A percentile compares a stretch with the other conserved stretches of the same genome.
phyloP scores from a whole-genome alignment of 805 yeast genomes.

The Blastobotrys chiropterorum region DNA sequence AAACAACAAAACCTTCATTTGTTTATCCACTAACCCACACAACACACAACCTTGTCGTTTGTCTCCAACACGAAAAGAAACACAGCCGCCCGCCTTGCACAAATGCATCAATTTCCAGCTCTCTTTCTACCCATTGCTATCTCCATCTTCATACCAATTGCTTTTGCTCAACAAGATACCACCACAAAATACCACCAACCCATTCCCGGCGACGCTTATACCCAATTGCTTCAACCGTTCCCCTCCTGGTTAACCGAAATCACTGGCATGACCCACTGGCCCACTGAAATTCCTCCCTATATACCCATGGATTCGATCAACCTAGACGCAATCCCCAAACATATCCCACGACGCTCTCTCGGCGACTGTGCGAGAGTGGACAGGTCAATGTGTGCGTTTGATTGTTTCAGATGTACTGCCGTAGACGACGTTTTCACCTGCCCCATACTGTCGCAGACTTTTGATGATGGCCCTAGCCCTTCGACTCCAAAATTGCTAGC shows the following conservation, averaged over 20 bases:
- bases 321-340: constrained; percentile 45
- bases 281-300: constrained; percentile 81
- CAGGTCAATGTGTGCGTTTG: constrained; percentile 68
- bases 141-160: not conserved
- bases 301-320: constrained; percentile 72
- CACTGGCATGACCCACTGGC: constrained; percentile 78
- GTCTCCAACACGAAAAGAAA: too few relatives aligned
- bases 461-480: constrained; percentile 91
- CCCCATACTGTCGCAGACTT: constrained; percentile 70
- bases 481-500: constrained; percentile 56
- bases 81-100: too few relatives aligned
- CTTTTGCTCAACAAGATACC: not conserved
- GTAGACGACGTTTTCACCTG: constrained; percentile 75
- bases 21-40: too few relatives aligned
- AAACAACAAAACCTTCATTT: too few relatives aligned
- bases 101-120: too few relatives aligned
- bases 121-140: too few relatives aligned
- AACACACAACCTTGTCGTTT: too few relatives aligned
- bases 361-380: constrained; percentile 52
- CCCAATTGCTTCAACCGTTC: constrained; percentile 40
- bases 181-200: not conserved
- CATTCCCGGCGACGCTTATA: not conserved
- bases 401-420: constrained; percentile 72
- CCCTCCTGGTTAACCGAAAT: constrained; percentile 75
- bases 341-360: constrained; percentile 24